These are phyloP conservation scores for Spergularia bocconei DNA, from an alignment of 148 eudicot genomes.

Conservation along the genomic window DNA sequence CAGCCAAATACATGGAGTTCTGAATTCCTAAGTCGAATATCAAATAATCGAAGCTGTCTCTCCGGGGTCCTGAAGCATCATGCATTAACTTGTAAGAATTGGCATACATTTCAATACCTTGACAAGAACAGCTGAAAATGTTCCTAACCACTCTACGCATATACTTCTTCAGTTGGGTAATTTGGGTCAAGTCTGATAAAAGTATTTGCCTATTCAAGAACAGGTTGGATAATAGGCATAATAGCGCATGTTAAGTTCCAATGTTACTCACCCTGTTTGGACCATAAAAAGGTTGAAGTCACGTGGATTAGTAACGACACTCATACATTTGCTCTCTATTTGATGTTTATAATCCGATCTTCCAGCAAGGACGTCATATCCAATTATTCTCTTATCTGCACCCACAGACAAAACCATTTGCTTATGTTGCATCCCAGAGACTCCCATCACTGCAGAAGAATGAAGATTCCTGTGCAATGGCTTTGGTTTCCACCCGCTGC, in stretches of 20 bases:
- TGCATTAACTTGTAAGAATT: neutral
- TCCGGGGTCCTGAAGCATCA: conserved; percentile 65
- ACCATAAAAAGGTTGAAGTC: conserved; percentile 97
- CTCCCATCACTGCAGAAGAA: conserved; percentile 98
- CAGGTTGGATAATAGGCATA: too few relatives aligned
- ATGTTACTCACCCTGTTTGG: conserved; percentile 79
- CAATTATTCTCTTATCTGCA: conserved; percentile 82
- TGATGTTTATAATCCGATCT: conserved; percentile 81
- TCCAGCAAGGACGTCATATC: conserved; percentile 62
- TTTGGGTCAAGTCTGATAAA: too few relatives aligned
- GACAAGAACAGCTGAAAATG: neutral
- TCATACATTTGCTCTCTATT: conserved; percentile 98
- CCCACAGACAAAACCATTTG: conserved; percentile 77
- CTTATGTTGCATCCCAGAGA: conserved; percentile 90
- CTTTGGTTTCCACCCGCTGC: conserved; percentile 69
- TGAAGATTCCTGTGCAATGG: conserved; percentile 65
- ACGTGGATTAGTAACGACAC: conserved; percentile 85
- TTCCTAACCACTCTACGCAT: too few relatives aligned
- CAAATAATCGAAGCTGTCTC: conserved; percentile 81
- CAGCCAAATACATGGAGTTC: conserved; percentile 91
- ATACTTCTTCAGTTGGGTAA: too few relatives aligned
- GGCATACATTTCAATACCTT: neutral
- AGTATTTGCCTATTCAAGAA: too few relatives aligned
- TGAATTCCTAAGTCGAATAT: conserved; percentile 62
- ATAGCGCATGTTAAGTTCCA: neutral